These are phyloP conservation scores for Fusarium caatingaense DNA, from an alignment of 2,329 filamentous ascomycete genomes.

Conservation along the genomic window DNA sequence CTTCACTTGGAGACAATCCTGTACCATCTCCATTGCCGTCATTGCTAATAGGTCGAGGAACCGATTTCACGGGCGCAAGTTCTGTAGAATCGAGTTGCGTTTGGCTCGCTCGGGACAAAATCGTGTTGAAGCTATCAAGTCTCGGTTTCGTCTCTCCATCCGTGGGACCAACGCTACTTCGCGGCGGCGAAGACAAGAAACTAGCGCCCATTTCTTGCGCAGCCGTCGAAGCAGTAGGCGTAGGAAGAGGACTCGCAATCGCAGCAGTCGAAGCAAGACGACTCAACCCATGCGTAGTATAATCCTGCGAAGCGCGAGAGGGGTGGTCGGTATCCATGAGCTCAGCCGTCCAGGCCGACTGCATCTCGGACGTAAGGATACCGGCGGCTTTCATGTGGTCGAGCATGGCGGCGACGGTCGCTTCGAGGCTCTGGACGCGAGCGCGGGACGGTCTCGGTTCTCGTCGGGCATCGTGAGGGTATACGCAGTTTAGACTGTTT, in stretches of 20 bases:
- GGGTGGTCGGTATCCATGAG: constrained; percentile 43
- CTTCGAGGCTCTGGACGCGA: constrained; percentile 48
- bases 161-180: constrained; percentile 44
- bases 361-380: constrained; percentile 44
- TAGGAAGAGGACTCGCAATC: constrained; percentile 46
- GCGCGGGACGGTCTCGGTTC: constrained; percentile 49
- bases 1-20: constrained; percentile 50
- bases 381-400: constrained; percentile 51
- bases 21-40: constrained; percentile 46
- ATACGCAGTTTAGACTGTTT: constrained; percentile 47
- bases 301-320: constrained; percentile 39
- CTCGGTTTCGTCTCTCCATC: constrained; percentile 44
- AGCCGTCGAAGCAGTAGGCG: constrained; percentile 41
- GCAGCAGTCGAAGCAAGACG: constrained; percentile 47
- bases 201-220: constrained; percentile 45
- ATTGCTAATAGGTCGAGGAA: constrained; percentile 45
- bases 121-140: constrained; percentile 41
- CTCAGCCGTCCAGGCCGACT: constrained; percentile 44
- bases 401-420: constrained; percentile 46
- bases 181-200: constrained; percentile 45
- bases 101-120: constrained; percentile 38
- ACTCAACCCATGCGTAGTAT: constrained; percentile 45
- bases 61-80: constrained; percentile 32
- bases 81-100: constrained; percentile 29
- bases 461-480: constrained; percentile 51